Conservation (phyloP, 148 eudicot genomes). For the Persicaria tinctoria region DNA sequence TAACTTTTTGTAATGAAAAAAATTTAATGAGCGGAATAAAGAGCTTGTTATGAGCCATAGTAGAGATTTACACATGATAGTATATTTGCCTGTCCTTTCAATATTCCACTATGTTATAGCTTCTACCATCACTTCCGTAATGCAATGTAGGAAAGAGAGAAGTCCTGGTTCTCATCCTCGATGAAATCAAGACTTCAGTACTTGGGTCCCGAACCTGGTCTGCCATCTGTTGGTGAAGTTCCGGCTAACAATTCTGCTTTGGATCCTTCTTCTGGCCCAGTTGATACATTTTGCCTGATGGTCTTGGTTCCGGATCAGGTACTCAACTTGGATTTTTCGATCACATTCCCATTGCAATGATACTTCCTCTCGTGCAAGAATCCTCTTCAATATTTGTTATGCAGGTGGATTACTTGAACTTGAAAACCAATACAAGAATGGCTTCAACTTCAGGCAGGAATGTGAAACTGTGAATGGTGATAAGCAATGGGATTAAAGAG, state of each 20-base stretch:
- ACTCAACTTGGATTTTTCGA: not conserved
- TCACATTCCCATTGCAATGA: not conserved
- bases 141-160: constrained; percentile 61
- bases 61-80: not conserved
- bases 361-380: not conserved
- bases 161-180: constrained; percentile 73
- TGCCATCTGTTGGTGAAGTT: constrained; percentile 45
- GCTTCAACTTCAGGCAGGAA: constrained; percentile 26
- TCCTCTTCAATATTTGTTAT: constrained; percentile 9
- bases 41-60: not conserved
- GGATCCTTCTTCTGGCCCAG: constrained; percentile 75
- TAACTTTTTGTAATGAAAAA: not conserved
- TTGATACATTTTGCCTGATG: constrained; percentile 62
- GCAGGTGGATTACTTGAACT: constrained; percentile 82
- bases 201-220: constrained; percentile 66
- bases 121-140: not conserved
- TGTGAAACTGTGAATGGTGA: constrained; percentile 14
- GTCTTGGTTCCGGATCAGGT: constrained; percentile 83
- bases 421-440: constrained; percentile 58
- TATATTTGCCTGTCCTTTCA: not conserved
- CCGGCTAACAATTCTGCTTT: constrained; percentile 29
- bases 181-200: constrained; percentile 66
- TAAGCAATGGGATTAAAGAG: constrained; percentile 4
- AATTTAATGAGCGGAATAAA: not conserved
- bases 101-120: not conserved